phyloP scores from a whole-genome alignment of 345 rosid species.

The Atalantia buxifolia region DNA sequence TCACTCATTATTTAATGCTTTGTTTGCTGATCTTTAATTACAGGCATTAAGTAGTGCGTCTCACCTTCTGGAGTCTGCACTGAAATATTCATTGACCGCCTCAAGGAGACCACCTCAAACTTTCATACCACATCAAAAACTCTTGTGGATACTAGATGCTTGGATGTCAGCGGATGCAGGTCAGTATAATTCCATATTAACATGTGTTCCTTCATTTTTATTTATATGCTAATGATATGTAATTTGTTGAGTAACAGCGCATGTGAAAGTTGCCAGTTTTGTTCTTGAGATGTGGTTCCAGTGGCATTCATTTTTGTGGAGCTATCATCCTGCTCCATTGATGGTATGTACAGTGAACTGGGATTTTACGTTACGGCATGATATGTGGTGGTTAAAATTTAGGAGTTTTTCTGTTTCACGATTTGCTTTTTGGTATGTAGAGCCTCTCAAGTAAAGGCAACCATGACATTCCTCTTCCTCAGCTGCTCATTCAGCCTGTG shows the following conservation, averaged over 20 bases:
- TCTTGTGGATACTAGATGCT: constrained; percentile 80
- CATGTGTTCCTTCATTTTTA: constrained; percentile 2
- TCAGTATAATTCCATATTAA: constrained; percentile 13
- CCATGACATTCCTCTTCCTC: constrained; percentile 43
- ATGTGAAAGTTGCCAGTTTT: constrained; percentile 52
- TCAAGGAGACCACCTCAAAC: constrained; percentile 78
- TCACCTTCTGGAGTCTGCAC: constrained; percentile 42
- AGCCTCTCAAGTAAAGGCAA: constrained; percentile 30
- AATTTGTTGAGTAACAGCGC: constrained; percentile 40
- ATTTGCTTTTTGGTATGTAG: constrained; percentile 41
- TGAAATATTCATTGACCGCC: constrained; percentile 51
- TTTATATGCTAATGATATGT: constrained; percentile 6
- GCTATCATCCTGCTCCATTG: constrained; percentile 31
- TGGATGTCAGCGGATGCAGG: constrained; percentile 59
- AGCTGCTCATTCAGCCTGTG: constrained; percentile 59
- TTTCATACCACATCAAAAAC: constrained; percentile 71
- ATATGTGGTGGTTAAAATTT: not conserved
- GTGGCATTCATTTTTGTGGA: constrained; percentile 94
- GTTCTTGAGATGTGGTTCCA: constrained; percentile 88
- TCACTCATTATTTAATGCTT: not conserved
- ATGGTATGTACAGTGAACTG: constrained; percentile 37
- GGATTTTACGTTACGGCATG: not conserved
- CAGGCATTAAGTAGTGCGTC: constrained; percentile 47
- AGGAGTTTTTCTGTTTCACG: constrained; percentile 18
- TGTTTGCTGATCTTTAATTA: constrained; percentile 5